Conservation (phyloP, 2,329 filamentous ascomycete genomes). For the Colletotrichum coccodes region DNA sequence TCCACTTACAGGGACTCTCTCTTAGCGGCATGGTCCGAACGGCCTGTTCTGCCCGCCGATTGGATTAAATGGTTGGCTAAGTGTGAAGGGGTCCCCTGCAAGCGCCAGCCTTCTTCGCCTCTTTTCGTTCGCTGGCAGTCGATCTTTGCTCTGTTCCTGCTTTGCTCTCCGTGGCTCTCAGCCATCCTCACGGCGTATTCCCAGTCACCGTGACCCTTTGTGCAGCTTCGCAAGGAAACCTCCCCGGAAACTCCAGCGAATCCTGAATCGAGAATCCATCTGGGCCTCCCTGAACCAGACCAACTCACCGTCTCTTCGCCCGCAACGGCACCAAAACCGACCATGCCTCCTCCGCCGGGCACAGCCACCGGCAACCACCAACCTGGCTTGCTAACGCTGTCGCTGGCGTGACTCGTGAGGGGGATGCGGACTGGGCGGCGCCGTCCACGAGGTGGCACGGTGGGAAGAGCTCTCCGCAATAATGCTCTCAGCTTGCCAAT, state of each 20-base stretch:
- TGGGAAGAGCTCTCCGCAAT: conserved; percentile 24
- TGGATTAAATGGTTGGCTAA: conserved; percentile 11
- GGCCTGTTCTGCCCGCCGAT: neutral
- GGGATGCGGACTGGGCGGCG: conserved; percentile 17
- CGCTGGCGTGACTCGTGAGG: conserved; percentile 20
- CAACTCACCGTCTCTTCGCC: conserved; percentile 22
- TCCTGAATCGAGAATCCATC: neutral
- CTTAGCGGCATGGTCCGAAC: conserved; percentile 19
- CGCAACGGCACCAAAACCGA: conserved; percentile 11
- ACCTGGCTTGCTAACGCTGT: neutral
- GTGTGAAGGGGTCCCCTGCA: conserved; percentile 14
- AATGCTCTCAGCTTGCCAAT: conserved; percentile 27
- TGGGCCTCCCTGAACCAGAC: conserved; percentile 4
- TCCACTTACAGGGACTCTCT: neutral
- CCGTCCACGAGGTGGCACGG: conserved; percentile 4
- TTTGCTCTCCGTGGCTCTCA: neutral
- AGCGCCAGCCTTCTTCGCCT: conserved; percentile 29
- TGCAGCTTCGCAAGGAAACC: conserved; percentile 17
- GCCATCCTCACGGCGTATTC: neutral
- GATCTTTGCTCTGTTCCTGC: conserved; percentile 34
- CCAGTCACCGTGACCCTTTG: conserved; percentile 30
- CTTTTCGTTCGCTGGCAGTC: conserved; percentile 20
- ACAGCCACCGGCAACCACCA: conserved; percentile 28
- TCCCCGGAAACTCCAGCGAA: conserved; percentile 14
- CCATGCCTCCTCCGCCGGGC: conserved; percentile 7